Conservation (phyloP, 2,329 filamentous ascomycete species). For the Colletotrichum gigasporum region DNA sequence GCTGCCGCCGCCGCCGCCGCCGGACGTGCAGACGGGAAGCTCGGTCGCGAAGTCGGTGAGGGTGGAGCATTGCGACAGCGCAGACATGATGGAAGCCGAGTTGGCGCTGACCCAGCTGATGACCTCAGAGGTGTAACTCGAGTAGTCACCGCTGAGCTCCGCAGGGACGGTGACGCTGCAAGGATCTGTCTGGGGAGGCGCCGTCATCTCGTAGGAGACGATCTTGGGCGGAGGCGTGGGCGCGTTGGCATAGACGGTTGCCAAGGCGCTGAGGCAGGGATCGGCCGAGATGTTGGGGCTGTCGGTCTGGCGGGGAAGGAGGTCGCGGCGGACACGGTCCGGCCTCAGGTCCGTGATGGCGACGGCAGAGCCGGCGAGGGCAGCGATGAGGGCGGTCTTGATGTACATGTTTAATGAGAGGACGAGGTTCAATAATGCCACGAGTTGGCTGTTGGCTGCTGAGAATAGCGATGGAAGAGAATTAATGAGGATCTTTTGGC, state of each 20-base stretch:
- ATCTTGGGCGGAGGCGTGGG: conserved; percentile 38
- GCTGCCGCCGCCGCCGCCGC: neutral
- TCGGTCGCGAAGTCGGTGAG: conserved; percentile 29
- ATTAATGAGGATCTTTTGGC: neutral
- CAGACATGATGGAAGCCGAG: conserved; percentile 34
- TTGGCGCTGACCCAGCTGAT: conserved; percentile 36
- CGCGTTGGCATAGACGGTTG: conserved; percentile 31
- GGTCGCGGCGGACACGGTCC: conserved; percentile 29
- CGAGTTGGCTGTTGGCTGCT: neutral
- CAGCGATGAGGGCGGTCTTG: conserved; percentile 35
- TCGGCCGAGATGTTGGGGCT: neutral
- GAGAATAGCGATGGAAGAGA: neutral
- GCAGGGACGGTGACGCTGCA: conserved; percentile 38
- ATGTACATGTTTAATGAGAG: conserved; percentile 35
- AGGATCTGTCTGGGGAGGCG: conserved; percentile 33
- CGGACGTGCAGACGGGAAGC: conserved; percentile 6
- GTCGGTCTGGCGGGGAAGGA: conserved; percentile 38
- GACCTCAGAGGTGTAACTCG: conserved; percentile 35
- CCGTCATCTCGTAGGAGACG: conserved; percentile 30
- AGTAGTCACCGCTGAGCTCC: conserved; percentile 32
- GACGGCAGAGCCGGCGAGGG: conserved; percentile 35
- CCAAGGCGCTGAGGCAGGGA: conserved; percentile 34
- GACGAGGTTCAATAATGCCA: too few species aligned
- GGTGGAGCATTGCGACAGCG: conserved; percentile 38
- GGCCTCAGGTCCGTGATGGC: conserved; percentile 29